Conservation (phyloP, 2,329 filamentous ascomycete genomes). For the Sordariomycetes sp. region DNA sequence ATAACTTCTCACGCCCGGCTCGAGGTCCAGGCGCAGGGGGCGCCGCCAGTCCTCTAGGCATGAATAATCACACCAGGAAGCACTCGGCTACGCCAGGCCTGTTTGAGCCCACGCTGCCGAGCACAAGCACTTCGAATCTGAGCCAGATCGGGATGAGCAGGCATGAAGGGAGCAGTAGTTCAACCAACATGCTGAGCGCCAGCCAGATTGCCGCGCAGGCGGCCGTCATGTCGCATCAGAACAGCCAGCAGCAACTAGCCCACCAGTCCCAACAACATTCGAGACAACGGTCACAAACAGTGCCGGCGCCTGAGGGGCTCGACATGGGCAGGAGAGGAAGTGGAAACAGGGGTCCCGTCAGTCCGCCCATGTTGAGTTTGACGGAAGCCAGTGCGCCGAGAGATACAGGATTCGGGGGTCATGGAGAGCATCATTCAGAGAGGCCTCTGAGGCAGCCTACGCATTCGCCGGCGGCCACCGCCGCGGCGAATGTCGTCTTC, state of each 20-base stretch:
- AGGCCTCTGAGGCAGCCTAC: slow-evolving; percentile 41
- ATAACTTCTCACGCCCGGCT: slow-evolving; percentile 51
- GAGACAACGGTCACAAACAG: slow-evolving; percentile 66
- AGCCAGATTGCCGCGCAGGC: slow-evolving; percentile 76
- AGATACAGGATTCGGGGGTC: slow-evolving; percentile 42
- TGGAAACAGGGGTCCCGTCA: slow-evolving; percentile 41
- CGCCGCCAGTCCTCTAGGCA: slow-evolving; percentile 17
- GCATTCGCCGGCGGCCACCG: slow-evolving; percentile 56
- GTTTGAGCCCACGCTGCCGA: slow-evolving; percentile 66
- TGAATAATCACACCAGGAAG: slow-evolving; percentile 44
- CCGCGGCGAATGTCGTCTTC: slow-evolving; percentile 62
- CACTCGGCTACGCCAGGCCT: slow-evolving; percentile 67
- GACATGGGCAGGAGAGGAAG: slow-evolving; percentile 34
- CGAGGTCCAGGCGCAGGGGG: slow-evolving; percentile 10
- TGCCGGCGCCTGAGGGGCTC: slow-evolving; percentile 45
- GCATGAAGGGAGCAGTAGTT: slow-evolving; percentile 25
- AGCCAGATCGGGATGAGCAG: slow-evolving; percentile 35
- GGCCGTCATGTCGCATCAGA: slow-evolving; percentile 59
- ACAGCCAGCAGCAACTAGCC: slow-evolving; percentile 16
- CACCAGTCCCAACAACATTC: slow-evolving; percentile 24
- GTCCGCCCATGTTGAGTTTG: slow-evolving; percentile 53
- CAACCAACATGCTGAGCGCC: slow-evolving; percentile 39
- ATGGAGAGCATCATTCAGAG: slow-evolving; percentile 46
- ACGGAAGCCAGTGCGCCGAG: slow-evolving; percentile 56
- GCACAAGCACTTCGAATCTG: slow-evolving; percentile 46